Conservation (phyloP, 345 rosid genomes). For the Pseudoturritis turrita region DNA sequence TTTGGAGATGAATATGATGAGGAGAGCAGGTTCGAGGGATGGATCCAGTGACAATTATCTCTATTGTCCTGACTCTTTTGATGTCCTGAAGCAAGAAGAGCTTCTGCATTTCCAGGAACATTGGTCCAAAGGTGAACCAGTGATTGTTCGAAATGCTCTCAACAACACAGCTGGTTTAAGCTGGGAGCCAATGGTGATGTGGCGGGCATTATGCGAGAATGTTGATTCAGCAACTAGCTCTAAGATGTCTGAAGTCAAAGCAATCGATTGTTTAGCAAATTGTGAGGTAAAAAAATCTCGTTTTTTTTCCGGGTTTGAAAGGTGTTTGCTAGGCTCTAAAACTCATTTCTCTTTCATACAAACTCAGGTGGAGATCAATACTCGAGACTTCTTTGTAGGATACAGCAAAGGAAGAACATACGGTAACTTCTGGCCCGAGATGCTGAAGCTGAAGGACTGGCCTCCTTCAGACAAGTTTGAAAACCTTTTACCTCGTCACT, state of each 20-base stretch:
- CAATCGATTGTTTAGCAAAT: slow-evolving; percentile 71
- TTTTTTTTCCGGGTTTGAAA: neutral
- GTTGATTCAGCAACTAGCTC: slow-evolving; percentile 40
- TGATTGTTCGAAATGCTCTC: slow-evolving; percentile 66
- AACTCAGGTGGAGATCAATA: slow-evolving; percentile 63
- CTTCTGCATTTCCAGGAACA: slow-evolving; percentile 55
- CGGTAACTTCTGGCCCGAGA: slow-evolving; percentile 84
- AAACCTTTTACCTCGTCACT: slow-evolving; percentile 87
- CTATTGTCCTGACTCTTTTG: slow-evolving; percentile 51
- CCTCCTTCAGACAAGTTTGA: slow-evolving; percentile 94
- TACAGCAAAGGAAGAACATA: slow-evolving; percentile 73
- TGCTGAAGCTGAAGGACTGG: slow-evolving; percentile 97
- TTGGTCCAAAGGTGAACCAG: slow-evolving; percentile 86
- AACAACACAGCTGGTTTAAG: slow-evolving; percentile 56
- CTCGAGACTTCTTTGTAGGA: slow-evolving; percentile 72
- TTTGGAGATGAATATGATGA: slow-evolving; percentile 13
- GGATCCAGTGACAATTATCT: slow-evolving; percentile 53
- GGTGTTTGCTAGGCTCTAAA: neutral
- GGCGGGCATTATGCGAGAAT: slow-evolving; percentile 77
- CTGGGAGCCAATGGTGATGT: slow-evolving; percentile 98
- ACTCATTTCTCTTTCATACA: neutral
- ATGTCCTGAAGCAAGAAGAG: slow-evolving; percentile 36
- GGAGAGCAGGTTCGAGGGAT: slow-evolving; percentile 51
- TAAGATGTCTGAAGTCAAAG: slow-evolving; percentile 65
- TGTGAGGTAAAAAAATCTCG: slow-evolving; percentile 52